phyloP scores from a whole-genome alignment of 768 basidiomycete species.

The Suillus subaureus region DNA sequence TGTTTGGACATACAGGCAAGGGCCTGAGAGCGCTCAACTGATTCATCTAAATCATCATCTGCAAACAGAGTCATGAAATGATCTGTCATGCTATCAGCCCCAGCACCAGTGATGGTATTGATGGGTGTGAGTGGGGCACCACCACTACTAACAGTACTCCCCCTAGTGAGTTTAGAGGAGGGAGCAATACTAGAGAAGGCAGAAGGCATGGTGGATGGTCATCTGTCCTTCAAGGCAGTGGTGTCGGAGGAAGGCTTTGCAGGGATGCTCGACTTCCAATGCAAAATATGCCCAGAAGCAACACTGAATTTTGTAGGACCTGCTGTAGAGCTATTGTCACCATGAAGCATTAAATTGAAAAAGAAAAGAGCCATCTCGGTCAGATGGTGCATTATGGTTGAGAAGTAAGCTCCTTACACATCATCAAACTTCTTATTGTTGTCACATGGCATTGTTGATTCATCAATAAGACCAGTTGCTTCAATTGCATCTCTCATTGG shows the following conservation, averaged over 20 bases:
- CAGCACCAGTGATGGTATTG: not conserved
- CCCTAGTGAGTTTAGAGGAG: not conserved
- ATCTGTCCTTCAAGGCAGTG: not conserved
- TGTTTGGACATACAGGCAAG: not conserved
- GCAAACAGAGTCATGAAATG: not conserved
- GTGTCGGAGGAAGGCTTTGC: not conserved
- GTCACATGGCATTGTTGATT: not conserved
- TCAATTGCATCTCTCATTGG: not conserved
- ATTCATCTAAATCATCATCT: not conserved
- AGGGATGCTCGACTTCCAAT: not conserved
- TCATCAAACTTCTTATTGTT: not conserved
- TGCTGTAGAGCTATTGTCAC: not conserved
- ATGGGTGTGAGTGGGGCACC: not conserved
- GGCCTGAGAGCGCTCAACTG: not conserved
- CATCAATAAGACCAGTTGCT: not conserved
- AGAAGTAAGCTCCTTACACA: not conserved
- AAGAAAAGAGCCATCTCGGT: not conserved
- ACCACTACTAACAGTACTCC: not conserved
- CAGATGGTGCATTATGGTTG: not conserved
- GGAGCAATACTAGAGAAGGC: not conserved
- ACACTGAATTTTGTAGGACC: not conserved
- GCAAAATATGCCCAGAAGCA: not conserved
- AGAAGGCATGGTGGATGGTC: not conserved
- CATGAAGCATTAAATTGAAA: not conserved
- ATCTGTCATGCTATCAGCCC: not conserved